These are phyloP conservation scores for Sugiyamaella floridensis DNA, from an alignment of 805 yeast species.

Conservation along the genomic window DNA sequence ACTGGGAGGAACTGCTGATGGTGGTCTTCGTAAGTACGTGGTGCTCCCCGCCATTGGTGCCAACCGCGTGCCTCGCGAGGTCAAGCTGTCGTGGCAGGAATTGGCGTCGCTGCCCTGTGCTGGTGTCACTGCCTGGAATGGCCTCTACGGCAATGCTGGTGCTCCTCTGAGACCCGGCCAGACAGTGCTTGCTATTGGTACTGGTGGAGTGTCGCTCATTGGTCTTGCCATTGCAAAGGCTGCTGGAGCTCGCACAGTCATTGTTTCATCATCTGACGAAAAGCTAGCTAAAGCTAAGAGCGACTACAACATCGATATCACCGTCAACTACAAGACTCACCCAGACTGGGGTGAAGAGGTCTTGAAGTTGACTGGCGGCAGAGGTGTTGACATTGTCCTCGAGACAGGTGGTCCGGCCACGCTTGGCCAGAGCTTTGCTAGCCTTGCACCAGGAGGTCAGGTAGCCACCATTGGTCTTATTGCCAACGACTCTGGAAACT, in stretches of 20 bases:
- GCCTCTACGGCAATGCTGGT: constrained; percentile 4
- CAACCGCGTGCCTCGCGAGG: constrained; percentile 6
- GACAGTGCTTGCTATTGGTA: constrained; percentile 9
- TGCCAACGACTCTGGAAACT: constrained; percentile 2
- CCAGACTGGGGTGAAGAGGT: constrained; percentile 10
- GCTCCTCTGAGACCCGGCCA: constrained; percentile 7
- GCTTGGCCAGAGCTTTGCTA: constrained; percentile 4
- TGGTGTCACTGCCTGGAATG: constrained; percentile 12
- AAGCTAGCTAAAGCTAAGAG: constrained; percentile 6
- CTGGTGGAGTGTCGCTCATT: constrained; percentile 11
- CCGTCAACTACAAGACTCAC: constrained; percentile 7
- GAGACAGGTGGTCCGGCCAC: constrained; percentile 13
- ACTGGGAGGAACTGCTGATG: constrained; percentile 10
- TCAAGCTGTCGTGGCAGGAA: constrained; percentile 9
- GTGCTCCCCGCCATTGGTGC: background rate
- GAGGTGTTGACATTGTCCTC: constrained; percentile 10
- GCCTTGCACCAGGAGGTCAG: constrained; percentile 4
- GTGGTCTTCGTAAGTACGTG: constrained; percentile 9
- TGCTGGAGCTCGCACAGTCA: constrained; percentile 11
- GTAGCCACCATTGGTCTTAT: constrained; percentile 7
- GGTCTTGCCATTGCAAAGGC: constrained; percentile 10
- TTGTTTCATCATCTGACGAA: constrained; percentile 11
- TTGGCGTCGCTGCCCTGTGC: constrained; percentile 9
- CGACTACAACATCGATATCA: constrained; percentile 5
- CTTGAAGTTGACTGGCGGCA: constrained; percentile 4